A percentile compares a stretch with the other conserved stretches of the same genome.
Evolutionary conservation across 192 early-diverging fungal species (phyloP).

Genomic region (Gryganskiella cystojenkinii): DNA sequence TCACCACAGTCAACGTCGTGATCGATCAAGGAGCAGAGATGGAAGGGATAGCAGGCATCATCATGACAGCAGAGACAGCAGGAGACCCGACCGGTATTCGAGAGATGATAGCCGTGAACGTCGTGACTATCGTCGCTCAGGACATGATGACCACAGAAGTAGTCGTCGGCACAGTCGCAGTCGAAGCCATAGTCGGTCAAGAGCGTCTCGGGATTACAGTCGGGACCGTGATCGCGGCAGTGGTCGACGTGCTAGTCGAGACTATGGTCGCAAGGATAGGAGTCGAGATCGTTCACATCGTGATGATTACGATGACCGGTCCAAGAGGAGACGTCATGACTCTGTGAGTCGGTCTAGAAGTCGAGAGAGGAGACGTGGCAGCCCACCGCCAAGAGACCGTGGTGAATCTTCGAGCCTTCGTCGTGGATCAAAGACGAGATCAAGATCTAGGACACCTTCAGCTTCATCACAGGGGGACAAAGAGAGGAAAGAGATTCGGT

Average conservation of each 20-base stretch:
- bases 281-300: constrained; percentile 17
- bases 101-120: constrained; percentile 24
- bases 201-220: constrained; percentile 24
- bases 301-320: background rate
- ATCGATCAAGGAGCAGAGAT: constrained; percentile 34
- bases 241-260: constrained; percentile 8
- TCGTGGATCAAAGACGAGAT: background rate
- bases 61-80: constrained; percentile 3
- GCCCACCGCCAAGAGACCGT: background rate
- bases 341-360: constrained; percentile 35
- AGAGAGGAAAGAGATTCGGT: background rate
- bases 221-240: constrained; percentile 26
- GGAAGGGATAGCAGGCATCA: constrained; percentile 6
- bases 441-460: constrained; percentile 12
- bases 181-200: constrained; percentile 39
- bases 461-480: background rate
- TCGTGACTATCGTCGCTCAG: constrained; percentile 5
- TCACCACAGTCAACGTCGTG: constrained; percentile 1
- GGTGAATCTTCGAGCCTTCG: too few relatives aligned
- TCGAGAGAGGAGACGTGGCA: constrained; percentile 17
- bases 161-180: constrained; percentile 36
- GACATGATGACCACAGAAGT: constrained; percentile 17
- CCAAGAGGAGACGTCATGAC: constrained; percentile 18
- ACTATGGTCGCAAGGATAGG: constrained; percentile 25
- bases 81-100: constrained; percentile 14